Evolutionary conservation across 2,329 filamentous ascomycete genomes (phyloP).

Genomic region (Fusarium udum): DNA sequence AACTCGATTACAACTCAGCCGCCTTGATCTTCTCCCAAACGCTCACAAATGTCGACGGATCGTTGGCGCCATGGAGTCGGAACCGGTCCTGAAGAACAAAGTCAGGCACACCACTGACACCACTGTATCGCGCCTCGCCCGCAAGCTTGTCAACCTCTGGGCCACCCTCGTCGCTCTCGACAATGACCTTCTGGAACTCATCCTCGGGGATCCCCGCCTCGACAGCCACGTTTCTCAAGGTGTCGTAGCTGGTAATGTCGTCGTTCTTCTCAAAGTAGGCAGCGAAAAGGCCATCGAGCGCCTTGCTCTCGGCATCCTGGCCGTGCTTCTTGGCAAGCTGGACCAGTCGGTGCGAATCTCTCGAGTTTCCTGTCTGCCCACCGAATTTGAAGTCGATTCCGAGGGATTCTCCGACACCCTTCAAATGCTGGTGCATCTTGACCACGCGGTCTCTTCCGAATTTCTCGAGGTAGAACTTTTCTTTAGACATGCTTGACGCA

Average conservation of each 20-base stretch:
- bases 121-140: constrained; percentile 41
- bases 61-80: constrained; percentile 75
- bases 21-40: constrained; percentile 68
- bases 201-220: constrained; percentile 58
- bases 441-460: constrained; percentile 73
- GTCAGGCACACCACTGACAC: constrained; percentile 74
- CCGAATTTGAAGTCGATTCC: constrained; percentile 64
- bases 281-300: constrained; percentile 57
- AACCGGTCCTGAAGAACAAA: constrained; percentile 76
- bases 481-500: constrained; percentile 49
- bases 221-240: constrained; percentile 49
- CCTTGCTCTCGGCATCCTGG: constrained; percentile 63
- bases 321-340: constrained; percentile 60
- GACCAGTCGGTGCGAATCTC: constrained; percentile 76
- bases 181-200: constrained; percentile 49
- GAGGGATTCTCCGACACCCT: constrained; percentile 44
- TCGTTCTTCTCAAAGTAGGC: constrained; percentile 55
- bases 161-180: constrained; percentile 60
- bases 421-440: constrained; percentile 45
- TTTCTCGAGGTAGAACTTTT: constrained; percentile 48
- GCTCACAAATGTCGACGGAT: constrained; percentile 69
- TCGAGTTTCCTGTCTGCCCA: constrained; percentile 78
- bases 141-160: constrained; percentile 47
- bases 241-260: constrained; percentile 54
- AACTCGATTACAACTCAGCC: constrained; percentile 27